Base-by-base conservation (phyloP, 306 rosid species). In the Purshia tridentata region DNA sequence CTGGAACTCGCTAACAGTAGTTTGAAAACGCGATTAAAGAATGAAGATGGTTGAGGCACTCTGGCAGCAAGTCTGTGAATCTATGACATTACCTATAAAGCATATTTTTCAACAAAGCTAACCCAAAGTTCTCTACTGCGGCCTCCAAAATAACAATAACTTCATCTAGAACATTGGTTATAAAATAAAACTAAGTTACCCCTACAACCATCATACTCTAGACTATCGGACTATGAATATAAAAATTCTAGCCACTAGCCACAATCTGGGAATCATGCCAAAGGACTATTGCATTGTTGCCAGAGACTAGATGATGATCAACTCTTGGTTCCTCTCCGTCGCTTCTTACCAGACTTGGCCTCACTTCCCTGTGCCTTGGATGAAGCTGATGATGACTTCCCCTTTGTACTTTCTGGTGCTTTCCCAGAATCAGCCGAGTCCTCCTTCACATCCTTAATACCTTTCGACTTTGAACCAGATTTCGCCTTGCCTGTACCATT, bases 301-400 rank as follows among this genome's bases (percentile, higher is more conserved):
- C 6, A 44, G 56, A 48, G 77, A 48, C 48, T 3, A 9, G 8
- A 41, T 9, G 15, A 48, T 8, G n/a, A 22, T 84, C 70, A 72
- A 63, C 83, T 67, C 76, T 73, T 91, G 52, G 71, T 45, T 64
- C 86, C 83, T 81, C 92, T 84, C 56, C 76, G 80, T 53, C 97
- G 88, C 75, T 91, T 94, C 89, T 86, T 91, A 58, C 96, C 98
- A 11, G 80, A 55, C 88, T 87, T 93, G 65, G 57, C 62, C 65
- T 75, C 83, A 12, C 68, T 84, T 70, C 82, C 86, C 61, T 74
- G 84, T 29, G 63, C 85, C 79, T 87, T 88, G 16, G 90, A 80
- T 72, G 84, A 77, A 75, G 71, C 76, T 63, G 72, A 72, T 63
- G 72, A 72, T 2, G 81, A 62, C 87, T 86, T 93, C 10, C 80